Base-by-base conservation (phyloP, 2,329 filamentous ascomycete species). In the Xylariaceae sp. region DNA sequence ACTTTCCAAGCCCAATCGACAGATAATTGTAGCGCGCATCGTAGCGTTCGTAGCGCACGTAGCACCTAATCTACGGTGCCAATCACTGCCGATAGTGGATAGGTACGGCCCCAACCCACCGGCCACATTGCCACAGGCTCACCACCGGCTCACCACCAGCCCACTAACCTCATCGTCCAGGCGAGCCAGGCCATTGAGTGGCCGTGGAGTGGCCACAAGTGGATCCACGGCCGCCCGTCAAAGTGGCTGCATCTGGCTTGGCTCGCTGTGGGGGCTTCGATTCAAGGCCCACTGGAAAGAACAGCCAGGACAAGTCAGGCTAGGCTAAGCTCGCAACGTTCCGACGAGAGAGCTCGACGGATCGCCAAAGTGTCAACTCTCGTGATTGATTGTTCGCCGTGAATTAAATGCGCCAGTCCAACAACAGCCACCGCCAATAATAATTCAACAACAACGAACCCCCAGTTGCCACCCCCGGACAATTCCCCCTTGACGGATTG, bases 301-400 rank as follows among this genome's bases (percentile, higher is more conserved):
- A 30, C 23, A 30, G 23, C 23, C 23, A 30, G 23, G 23, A 42
- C 9, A 42, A 42, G 13, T 9, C 48, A 50, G 48, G 48, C 23
- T 15, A 34, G n/a, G 37, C 51, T 53, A 30, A 51, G n/a, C 6
- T 42, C 10, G 11, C 49, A 3, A 23, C 8, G 34, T 13, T 52
- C 50, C 13, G 17, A 35, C 23, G 23, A 30, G 23, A 30, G 23
- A 30, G 23, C 23, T 30, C 23, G 23, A 30, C 23, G 23, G 23
- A 39, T 37, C 48, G 45, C 15, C 30, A 47, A 53, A 39, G 34
- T 47, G 47, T 48, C 45, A 56, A 55, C 44, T 55, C 42, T 37
- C 50, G 30, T 53, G 45, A 56, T 39, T 58, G 51, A 60, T 51
- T 45, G 23, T 30, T 30, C 23, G 23, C 60, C 54, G 55, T 51